Evolutionary conservation across 2,329 filamentous ascomycete genomes (phyloP), one percentile per base, ranked within the genome.

Genomic region (Aspergillus calidoustus): DNA sequence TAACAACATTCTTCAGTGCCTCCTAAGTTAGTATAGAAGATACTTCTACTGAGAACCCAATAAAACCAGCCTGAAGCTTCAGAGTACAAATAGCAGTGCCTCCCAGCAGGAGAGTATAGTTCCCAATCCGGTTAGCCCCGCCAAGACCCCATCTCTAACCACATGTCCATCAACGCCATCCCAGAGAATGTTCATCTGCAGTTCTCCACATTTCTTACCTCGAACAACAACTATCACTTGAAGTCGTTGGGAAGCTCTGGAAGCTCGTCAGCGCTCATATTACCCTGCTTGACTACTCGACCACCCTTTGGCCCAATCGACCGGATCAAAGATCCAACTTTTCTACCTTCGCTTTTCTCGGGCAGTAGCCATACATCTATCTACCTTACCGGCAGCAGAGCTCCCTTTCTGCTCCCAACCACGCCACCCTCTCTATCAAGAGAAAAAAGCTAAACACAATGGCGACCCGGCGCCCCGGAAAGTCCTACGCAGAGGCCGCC

Each of bases 381-480:
- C 6, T 28, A 28, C 25, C 23, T n/a, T 28, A 22, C 34, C 34
- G 11, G 11, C 11, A 41, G 11, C 34, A 15, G 4, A 41, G 15
- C 34, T 41, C 15, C 34, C 15, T 22, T 48, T 50, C 41, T 31
- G 43, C 47, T 23, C 22, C 25, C 19, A 8, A 11, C 6, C 44
- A 22, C 34, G 13, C 28, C 31, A n/a, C 19, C 13, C 25, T 28
- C 28, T 34, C 48, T 22, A 30, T 53, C 53, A 15, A 19, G 25
- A 47, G 8, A 17, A n/a, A 47, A 30, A 13, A 59, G n/a, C 25
- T 15, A 51, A 15, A 11, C 58, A 72, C 56, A 30, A 77, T 76
- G 74, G 72, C 74, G 51, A 69, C 67, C 62, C 71, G 72, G 41
- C 74, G 74, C 57, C 64, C 70, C 43, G 70, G 65, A 13, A 69